Conservation (phyloP, 805 yeast species). For the Starmerella roubikii region DNA sequence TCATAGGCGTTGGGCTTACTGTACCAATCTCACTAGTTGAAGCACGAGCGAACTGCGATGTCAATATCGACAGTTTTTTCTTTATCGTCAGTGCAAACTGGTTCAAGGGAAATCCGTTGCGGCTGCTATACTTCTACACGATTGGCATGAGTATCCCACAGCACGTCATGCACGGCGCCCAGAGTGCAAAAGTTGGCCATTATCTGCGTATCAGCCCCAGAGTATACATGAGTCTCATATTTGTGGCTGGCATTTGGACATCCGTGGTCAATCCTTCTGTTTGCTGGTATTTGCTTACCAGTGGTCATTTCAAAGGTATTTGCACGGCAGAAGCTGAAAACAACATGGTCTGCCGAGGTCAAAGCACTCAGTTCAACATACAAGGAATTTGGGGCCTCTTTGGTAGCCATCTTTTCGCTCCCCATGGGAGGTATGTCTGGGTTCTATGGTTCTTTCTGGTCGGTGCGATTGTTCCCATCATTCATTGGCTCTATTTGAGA, state of each 20-base stretch:
- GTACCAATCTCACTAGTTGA: constrained; percentile 53
- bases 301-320: constrained; percentile 27
- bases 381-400: constrained; percentile 53
- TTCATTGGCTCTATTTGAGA: constrained; percentile 29
- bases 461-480: constrained; percentile 39
- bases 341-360: constrained; percentile 46
- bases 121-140: constrained; percentile 45
- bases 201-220: constrained; percentile 53
- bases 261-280: constrained; percentile 32
- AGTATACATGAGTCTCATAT: constrained; percentile 40
- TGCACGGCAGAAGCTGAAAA: constrained; percentile 42
- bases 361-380: constrained; percentile 32
- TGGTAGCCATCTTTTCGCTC: constrained; percentile 47
- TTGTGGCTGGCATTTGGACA: constrained; percentile 31
- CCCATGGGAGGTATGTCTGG: constrained; percentile 43
- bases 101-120: constrained; percentile 36
- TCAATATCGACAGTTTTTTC: constrained; percentile 49
- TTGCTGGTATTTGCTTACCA: constrained; percentile 30
- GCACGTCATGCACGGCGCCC: constrained; percentile 38
- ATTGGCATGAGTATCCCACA: constrained; percentile 41
- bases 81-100: constrained; percentile 35
- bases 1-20: constrained; percentile 41
- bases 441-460: constrained; percentile 48
- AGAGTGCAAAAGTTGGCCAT: constrained; percentile 41
- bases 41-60: constrained; percentile 47